These are phyloP conservation scores for Lasiodiplodia citricola DNA, from an alignment of 2,329 filamentous ascomycete species.

Conservation along the genomic window DNA sequence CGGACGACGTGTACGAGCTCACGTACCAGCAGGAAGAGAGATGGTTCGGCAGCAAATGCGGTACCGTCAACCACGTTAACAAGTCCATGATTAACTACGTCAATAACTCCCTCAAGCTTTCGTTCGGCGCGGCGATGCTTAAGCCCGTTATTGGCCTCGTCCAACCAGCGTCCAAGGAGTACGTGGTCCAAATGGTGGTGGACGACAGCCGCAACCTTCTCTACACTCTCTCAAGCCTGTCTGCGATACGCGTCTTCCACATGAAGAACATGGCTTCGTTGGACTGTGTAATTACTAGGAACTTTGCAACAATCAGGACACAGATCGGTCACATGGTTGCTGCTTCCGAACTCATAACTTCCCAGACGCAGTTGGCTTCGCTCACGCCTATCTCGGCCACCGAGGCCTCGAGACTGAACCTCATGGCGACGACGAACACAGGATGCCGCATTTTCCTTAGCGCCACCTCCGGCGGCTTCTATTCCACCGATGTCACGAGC, in stretches of 20 bases:
- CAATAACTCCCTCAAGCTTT: constrained; percentile 49
- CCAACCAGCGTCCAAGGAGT: constrained; percentile 55
- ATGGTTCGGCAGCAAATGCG: constrained; percentile 90
- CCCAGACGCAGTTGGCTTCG: constrained; percentile 73
- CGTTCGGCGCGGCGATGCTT: constrained; percentile 60
- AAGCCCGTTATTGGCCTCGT: constrained; percentile 46
- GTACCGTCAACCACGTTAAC: constrained; percentile 86
- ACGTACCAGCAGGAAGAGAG: constrained; percentile 97
- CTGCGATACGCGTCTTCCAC: constrained; percentile 89
- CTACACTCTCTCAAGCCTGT: constrained; percentile 87
- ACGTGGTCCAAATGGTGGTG: constrained; percentile 78
- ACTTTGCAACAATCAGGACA: constrained; percentile 59
- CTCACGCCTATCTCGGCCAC: constrained; percentile 82
- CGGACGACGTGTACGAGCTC: constrained; percentile 90
- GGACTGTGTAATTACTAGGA: constrained; percentile 61
- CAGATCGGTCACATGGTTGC: constrained; percentile 86
- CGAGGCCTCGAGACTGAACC: constrained; percentile 81
- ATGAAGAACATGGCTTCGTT: constrained; percentile 68
- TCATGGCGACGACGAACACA: constrained; percentile 88
- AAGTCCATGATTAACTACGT: constrained; percentile 54
- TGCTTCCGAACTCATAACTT: constrained; percentile 73
- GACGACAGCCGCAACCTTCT: constrained; percentile 88
- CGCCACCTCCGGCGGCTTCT: constrained; percentile 77
- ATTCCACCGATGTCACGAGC: constrained; percentile 50
- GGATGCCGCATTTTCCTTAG: constrained; percentile 93